Conservation (phyloP, 345 rosid genomes). For the Acer campestre region DNA sequence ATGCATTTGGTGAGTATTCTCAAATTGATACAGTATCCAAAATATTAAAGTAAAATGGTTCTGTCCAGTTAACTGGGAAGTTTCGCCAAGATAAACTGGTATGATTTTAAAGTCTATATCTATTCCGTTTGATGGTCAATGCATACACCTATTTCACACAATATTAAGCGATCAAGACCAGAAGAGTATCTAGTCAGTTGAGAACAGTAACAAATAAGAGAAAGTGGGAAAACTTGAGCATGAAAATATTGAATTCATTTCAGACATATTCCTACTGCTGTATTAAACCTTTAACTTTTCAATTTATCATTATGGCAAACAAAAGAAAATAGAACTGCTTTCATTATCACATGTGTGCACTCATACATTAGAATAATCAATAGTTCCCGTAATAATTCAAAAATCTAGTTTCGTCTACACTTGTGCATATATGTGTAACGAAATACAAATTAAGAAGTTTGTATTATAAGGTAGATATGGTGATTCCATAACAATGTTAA, state of each 20-base stretch:
- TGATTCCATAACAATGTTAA: neutral
- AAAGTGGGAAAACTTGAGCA: constrained; percentile 1
- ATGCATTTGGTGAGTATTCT: neutral
- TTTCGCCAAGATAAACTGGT: neutral
- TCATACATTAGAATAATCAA: neutral
- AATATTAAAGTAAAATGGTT: neutral
- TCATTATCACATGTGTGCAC: neutral
- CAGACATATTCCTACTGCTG: neutral
- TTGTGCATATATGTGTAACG: neutral
- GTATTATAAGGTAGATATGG: neutral
- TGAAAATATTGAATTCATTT: neutral
- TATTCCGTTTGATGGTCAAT: neutral
- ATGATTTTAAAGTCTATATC: neutral
- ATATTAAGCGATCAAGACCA: neutral
- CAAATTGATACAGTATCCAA: neutral
- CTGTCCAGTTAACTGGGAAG: neutral
- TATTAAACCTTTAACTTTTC: neutral
- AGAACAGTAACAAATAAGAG: neutral
- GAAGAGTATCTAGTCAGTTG: neutral
- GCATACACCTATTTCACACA: neutral
- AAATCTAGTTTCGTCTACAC: neutral
- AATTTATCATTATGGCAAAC: neutral
- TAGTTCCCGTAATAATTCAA: neutral
- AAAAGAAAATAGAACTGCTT: neutral
- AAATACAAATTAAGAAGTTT: neutral